phyloP scores from a whole-genome alignment of 331 rosid species.

The Stylosanthes scabra region DNA sequence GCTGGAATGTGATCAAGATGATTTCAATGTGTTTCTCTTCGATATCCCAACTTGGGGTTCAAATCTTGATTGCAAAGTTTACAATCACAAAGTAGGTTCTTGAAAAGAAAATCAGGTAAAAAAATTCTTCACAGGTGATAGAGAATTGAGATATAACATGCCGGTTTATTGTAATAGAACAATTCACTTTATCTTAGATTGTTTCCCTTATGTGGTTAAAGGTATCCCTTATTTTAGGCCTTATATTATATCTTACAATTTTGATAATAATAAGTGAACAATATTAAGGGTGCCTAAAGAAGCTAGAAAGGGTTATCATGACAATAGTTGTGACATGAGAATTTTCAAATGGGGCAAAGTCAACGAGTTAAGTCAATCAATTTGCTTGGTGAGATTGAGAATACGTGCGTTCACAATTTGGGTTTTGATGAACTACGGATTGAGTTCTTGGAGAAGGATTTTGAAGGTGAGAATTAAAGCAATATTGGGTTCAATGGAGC shows the following conservation, averaged over 20 bases:
- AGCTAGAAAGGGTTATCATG: background rate
- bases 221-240: background rate
- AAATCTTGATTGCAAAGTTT: background rate
- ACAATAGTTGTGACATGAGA: background rate
- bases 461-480: no score
- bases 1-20: background rate
- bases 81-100: background rate
- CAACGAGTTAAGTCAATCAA: background rate
- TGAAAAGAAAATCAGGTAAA: background rate
- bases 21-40: background rate
- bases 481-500: no score
- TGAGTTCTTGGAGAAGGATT: no score
- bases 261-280: background rate
- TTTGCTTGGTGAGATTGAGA: constrained; percentile 24
- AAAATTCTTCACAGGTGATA: background rate
- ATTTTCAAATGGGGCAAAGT: constrained; percentile 4
- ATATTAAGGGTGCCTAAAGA: constrained; percentile 8
- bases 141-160: constrained; percentile 25
- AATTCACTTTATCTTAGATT: constrained; percentile 7
- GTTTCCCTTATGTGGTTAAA: background rate
- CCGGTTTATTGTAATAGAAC: background rate
- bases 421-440: no score
- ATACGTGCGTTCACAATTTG: background rate
- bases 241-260: constrained; percentile 2
- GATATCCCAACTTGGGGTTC: background rate